A percentile compares a stretch with the other conserved stretches of the same genome.
phyloP scores from a whole-genome alignment of 164 flowering plant genomes.

The Litsea cubeba region DNA sequence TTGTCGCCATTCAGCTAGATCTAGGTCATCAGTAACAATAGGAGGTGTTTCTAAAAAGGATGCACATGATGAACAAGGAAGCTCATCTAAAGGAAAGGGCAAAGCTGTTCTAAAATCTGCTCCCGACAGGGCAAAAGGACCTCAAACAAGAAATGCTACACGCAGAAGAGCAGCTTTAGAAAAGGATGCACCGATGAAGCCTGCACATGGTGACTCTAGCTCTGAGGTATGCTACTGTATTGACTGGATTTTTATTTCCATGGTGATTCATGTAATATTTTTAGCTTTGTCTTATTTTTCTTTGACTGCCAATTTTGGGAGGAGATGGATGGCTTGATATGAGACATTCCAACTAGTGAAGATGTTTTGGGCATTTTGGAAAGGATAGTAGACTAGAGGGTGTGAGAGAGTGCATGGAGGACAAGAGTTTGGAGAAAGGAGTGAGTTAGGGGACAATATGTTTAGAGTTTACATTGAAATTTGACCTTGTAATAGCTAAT shows the following conservation, averaged over 20 bases:
- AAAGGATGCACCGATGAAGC: constrained; percentile 68
- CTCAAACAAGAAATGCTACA: constrained; percentile 82
- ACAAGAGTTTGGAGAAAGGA: no score
- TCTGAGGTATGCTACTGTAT: constrained; percentile 65
- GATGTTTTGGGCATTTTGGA: no score
- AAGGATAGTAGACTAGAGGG: no score
- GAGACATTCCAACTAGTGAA: no score
- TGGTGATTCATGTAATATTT: neutral
- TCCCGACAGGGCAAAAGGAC: constrained; percentile 68
- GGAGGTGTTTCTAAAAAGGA: constrained; percentile 55
- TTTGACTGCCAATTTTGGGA: no score
- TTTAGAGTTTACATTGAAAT: no score
- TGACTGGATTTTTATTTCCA: neutral
- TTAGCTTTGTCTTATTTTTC: no score
- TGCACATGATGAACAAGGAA: constrained; percentile 46
- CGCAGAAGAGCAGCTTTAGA: constrained; percentile 80
- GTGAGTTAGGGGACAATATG: no score
- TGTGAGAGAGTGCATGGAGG: no score
- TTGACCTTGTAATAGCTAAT: no score
- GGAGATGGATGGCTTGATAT: no score
- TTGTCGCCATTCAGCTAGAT: constrained; percentile 79
- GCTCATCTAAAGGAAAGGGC: constrained; percentile 89
- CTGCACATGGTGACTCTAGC: constrained; percentile 56
- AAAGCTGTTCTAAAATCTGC: constrained; percentile 84
- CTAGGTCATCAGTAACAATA: constrained; percentile 71